phyloP scores from a whole-genome alignment of 371 early-diverging fungal species.

The Mucor velutinosus region DNA sequence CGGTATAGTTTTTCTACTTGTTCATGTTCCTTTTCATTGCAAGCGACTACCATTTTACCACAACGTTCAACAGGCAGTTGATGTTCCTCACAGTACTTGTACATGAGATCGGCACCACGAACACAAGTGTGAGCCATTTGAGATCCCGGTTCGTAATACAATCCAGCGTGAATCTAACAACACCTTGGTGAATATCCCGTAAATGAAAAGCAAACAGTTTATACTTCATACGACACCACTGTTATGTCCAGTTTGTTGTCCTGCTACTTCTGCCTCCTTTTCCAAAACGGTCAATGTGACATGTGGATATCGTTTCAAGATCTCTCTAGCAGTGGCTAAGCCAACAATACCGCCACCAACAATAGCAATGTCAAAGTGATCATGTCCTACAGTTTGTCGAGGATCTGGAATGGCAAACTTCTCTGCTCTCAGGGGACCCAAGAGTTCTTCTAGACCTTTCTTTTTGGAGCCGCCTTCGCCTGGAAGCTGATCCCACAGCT shows the following conservation, averaged over 20 bases:
- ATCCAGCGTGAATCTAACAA: conserved; percentile 43
- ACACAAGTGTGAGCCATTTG: conserved; percentile 46
- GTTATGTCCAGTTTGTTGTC: conserved; percentile 51
- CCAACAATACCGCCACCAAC: conserved; percentile 52
- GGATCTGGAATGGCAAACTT: conserved; percentile 23
- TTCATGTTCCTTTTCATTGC: conserved; percentile 35
- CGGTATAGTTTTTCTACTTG: conserved; percentile 41
- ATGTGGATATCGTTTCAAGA: conserved; percentile 40
- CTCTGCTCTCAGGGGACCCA: conserved; percentile 33
- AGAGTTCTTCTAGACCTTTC: conserved; percentile 28
- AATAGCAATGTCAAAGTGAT: conserved; percentile 38
- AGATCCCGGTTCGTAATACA: conserved; percentile 49
- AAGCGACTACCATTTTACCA: conserved; percentile 47
- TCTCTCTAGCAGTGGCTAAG: conserved; percentile 48
- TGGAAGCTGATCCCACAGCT: conserved; percentile 35
- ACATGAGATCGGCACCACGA: conserved; percentile 45
- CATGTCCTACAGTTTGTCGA: conserved; percentile 17
- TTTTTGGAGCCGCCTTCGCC: conserved; percentile 34
- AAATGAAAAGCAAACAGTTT: not conserved
- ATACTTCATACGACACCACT: conserved; percentile 29
- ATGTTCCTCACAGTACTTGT: conserved; percentile 42
- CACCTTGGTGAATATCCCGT: not conserved
- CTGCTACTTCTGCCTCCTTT: conserved; percentile 48
- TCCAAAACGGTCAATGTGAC: conserved; percentile 44
- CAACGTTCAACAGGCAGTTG: conserved; percentile 40